Conservation (phyloP, 2,329 filamentous ascomycete species). For the Pochonia chlamydosporia region DNA sequence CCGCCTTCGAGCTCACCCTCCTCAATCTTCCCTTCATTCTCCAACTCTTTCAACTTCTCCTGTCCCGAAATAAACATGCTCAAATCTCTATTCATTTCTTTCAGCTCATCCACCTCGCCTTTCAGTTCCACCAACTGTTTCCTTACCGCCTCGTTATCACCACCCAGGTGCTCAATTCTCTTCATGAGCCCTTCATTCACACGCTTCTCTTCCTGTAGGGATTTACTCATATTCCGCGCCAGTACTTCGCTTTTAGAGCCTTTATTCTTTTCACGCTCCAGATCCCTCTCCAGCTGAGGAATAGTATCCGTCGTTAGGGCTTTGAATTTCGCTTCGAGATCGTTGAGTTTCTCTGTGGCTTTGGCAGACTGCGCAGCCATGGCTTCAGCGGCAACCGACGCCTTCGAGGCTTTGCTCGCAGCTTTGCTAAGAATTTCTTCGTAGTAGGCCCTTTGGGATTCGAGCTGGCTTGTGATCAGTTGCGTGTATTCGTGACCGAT, state of each 20-base stretch:
- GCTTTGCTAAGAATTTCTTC: constrained; percentile 87
- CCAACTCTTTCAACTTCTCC: constrained; percentile 70
- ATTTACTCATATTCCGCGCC: constrained; percentile 67
- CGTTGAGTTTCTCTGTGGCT: constrained; percentile 42
- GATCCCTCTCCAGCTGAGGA: constrained; percentile 64
- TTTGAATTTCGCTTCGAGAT: constrained; percentile 42
- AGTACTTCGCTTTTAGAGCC: constrained; percentile 69
- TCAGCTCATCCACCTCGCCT: constrained; percentile 63
- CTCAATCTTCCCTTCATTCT: constrained; percentile 50
- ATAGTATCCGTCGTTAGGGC: constrained; percentile 51
- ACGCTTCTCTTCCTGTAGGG: constrained; percentile 80
- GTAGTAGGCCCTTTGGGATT: constrained; percentile 88
- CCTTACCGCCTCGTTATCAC: constrained; percentile 52
- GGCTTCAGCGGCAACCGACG: constrained; percentile 59
- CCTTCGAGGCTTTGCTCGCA: constrained; percentile 79
- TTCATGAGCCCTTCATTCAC: constrained; percentile 76
- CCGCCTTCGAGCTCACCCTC: constrained; percentile 72
- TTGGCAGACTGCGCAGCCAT: constrained; percentile 46
- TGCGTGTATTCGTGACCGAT: constrained; percentile 95
- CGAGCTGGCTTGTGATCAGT: constrained; percentile 84
- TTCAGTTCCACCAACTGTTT: constrained; percentile 52
- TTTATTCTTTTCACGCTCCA: constrained; percentile 61
- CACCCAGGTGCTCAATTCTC: constrained; percentile 69
- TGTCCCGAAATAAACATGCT: constrained; percentile 81
- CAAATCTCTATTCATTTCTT: constrained; percentile 82